Evolutionary conservation across 1,284 basidiomycete species (phyloP), one percentile per base, ranked within the genome.

Genomic region (Tilletiopsis washingtonensis): DNA sequence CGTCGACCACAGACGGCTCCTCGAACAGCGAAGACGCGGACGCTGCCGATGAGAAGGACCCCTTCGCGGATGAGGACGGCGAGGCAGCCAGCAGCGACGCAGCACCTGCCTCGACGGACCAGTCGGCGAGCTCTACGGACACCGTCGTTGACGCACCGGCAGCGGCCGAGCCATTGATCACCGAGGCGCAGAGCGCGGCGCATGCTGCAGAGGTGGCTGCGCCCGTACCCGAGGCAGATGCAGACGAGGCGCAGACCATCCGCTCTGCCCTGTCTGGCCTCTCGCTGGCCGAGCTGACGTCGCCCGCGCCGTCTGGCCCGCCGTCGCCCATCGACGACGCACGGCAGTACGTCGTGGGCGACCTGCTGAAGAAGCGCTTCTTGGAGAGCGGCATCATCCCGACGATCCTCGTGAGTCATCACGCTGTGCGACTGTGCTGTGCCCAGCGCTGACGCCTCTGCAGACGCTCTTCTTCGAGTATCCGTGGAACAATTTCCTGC

Each of bases 401-500:
- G 0, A 67, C 62, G 23, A 58, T 71, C 15, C 52, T 71, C 3
- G 42, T 44, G 34, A 43, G 29, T 34, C n/a, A 9, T 34, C 29
- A 34, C 9, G 29, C 9, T 34, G 9, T 9, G 29, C 9, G n/a
- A 34, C 29, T 9, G 9, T n/a, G 9, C n/a, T 34, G 29, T 34
- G 9, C 9, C 9, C 29, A n/a, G 9, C n/a, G 29, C 29, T 34
- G 29, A 34, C 29, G 29, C 29, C 29, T n/a, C 9, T 34, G n/a
- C 29, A 34, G 29, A 12, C 29, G 20, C 43, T 97, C 36, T 97
- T 98, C 78, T 96, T 97, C 73, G 83, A 88, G 54, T 94, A 86
- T 66, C 90, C 91, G 0, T 91, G 89, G 85, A 97, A 98, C 77
- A 97, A 98, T 71, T 97, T 98, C 73, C 76, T 98, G 38, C 94